Evolutionary conservation across 805 yeast genomes (phyloP), one percentile per base, ranked within the genome.

Genomic region (Candida khao-thaluensis): DNA sequence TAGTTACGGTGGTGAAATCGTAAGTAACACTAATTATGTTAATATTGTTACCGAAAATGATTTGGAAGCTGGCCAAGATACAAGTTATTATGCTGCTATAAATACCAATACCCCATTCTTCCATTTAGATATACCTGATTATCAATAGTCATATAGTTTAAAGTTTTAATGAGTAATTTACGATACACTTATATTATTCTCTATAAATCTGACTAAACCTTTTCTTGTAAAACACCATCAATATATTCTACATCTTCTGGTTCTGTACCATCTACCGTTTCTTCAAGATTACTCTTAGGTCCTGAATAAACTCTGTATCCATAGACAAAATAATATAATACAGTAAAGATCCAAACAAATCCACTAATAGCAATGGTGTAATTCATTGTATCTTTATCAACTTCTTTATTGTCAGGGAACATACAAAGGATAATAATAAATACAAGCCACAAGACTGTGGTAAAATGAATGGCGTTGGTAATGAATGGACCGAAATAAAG

Each of bases 71-170:
- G 57, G 57, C 11, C 45, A 47, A 21, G 53, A 49, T 35, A 45
- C 47, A 17, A 67, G 65, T 8, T 74, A 71, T 50, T 64, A 56
- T 38, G 78, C 91, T 21, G 72, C 84, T 2, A 66, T 74, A 12
- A 74, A 76, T 31, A 85, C 91, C 2, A 69, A 76, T 49, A 77
- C 85, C 28, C 90, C 90, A 20, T 83, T 76, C 57, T 82, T 86
- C 74, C 95, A 85, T 59, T 64, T 85, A 45, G 90, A 85, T 30
- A 77, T 85, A 51, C 95, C 95, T 14, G 66, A 74, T 27, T 77
- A 74, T 49, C 48, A 36, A 20, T 39, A 40, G 35, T 10, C n/a
- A n/a, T n/a, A n/a, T n/a, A n/a, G n/a, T n/a, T n/a, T n/a, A n/a
- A n/a, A n/a, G n/a, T n/a, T n/a, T n/a, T n/a, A n/a, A n/a, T n/a